Base-by-base conservation (phyloP, 345 rosid species). In the Ricinus communis region DNA sequence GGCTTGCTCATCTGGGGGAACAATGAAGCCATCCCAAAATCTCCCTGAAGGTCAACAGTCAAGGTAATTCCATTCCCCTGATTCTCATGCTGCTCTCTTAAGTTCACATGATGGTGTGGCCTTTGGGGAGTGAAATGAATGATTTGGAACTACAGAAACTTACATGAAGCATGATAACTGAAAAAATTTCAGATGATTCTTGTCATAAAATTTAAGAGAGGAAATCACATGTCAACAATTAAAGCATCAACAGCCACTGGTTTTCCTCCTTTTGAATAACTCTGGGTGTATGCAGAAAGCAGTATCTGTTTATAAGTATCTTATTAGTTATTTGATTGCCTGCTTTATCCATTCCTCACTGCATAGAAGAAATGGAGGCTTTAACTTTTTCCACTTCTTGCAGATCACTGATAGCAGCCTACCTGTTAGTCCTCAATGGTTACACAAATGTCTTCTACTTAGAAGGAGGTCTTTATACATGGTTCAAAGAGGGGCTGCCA, bases 351-450 rank as follows among this genome's bases (percentile, higher is more conserved):
- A 51, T 51, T 2, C 55, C 55, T 51, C 55, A 21, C 59, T 27
- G 2, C 11, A 22, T 2, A 19, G 46, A 45, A 43, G 66, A 53
- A 24, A 1, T 65, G 43, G 51, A 12, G 41, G 38, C 31, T 65
- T 28, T 24, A n/a, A 21, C 14, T 31, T 76, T 61, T 79, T 57
- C 25, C 33, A 40, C 70, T 68, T 64, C 27, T 31, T 79, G 87
- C 88, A 95, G 97, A 82, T 95, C 99, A 65, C 86, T 95, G 63
- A 95, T 95, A 79, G 99, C 99, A 70, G 99, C 99, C 50, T 95
- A 91, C 79, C 54, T 91, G 70, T 85, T 95, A 40, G 97, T 95
- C 70, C 88, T 95, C 22, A 90, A 91, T 72, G 99, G 97, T 51
- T 94, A 82, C 71, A 83, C 75, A 46, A 91, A 94, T 41, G 96